Evolutionary conservation across 1,139 yeast genomes (phyloP).

Genomic region (Yamadazyma diospyri): DNA sequence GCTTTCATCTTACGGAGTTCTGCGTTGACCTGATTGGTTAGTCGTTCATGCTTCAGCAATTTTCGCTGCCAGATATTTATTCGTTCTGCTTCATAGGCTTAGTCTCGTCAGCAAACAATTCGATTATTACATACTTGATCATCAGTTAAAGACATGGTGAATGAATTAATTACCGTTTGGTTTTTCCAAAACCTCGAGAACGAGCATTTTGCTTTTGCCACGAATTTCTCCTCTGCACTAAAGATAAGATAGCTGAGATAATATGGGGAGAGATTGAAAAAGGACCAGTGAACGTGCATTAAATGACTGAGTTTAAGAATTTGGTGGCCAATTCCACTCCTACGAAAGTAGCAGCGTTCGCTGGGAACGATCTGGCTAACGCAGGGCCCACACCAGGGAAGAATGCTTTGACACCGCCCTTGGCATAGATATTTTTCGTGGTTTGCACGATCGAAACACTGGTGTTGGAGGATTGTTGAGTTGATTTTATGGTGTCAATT

Average conservation of each 20-base stretch:
- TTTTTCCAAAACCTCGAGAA: constrained; percentile 6
- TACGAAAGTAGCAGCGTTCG: constrained; percentile 94
- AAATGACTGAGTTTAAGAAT: constrained; percentile 45
- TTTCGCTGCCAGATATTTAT: constrained; percentile 9
- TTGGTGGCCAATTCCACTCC: constrained; percentile 90
- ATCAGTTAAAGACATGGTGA: constrained; percentile 41
- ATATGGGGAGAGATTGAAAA: not conserved
- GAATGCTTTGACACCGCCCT: constrained; percentile 86
- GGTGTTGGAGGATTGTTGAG: constrained; percentile 64
- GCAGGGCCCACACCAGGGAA: constrained; percentile 99
- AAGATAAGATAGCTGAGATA: constrained; percentile 4
- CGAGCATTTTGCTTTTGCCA: constrained; percentile 2
- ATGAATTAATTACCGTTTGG: not conserved
- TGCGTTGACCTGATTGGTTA: constrained; percentile 66
- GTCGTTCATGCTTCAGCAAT: too few relatives aligned
- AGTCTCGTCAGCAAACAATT: not conserved
- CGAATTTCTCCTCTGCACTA: constrained; percentile 3
- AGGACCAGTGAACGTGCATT: constrained; percentile 7
- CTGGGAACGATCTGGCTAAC: constrained; percentile 90
- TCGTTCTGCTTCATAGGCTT: not conserved
- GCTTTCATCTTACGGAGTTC: constrained; percentile 98
- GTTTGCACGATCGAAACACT: constrained; percentile 63
- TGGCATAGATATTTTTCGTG: constrained; percentile 56
- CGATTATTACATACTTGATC: constrained; percentile 47
- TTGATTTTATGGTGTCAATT: constrained; percentile 89